Percentiles rank a stretch among this genome's conserved stretches.
Evolutionary conservation across 495 filamentous ascomycete genomes (phyloP).

Genomic region (Xylaria flabelliformis): DNA sequence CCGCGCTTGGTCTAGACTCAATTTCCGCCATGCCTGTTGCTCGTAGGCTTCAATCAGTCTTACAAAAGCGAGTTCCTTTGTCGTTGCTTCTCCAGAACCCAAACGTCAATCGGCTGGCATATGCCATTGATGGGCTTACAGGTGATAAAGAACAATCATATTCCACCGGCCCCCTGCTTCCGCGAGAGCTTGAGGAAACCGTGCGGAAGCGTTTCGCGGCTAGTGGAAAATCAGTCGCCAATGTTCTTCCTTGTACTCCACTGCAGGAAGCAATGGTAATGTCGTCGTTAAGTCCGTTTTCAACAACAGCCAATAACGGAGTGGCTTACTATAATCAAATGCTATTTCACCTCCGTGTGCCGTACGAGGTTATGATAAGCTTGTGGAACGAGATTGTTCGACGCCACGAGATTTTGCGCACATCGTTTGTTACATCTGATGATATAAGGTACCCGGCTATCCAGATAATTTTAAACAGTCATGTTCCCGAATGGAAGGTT

Average conservation of each 20-base stretch:
- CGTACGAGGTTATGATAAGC: slow-evolving; percentile 34
- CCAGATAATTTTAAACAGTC: slow-evolving; percentile 60
- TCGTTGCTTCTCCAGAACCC: slow-evolving; percentile 68
- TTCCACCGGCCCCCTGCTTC: slow-evolving; percentile 41
- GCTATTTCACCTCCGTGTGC: slow-evolving; percentile 44
- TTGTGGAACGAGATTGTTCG: slow-evolving; percentile 59
- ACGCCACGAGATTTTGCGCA: slow-evolving; percentile 69
- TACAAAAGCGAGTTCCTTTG: slow-evolving; percentile 58
- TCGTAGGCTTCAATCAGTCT: slow-evolving; percentile 51
- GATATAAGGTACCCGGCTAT: slow-evolving; percentile 57
- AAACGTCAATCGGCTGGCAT: slow-evolving; percentile 62
- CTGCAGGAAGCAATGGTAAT: slow-evolving; percentile 83
- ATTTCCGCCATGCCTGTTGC: slow-evolving; percentile 77
- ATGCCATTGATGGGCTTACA: slow-evolving; percentile 22
- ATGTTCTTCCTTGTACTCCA: slow-evolving; percentile 77
- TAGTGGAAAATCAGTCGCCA: slow-evolving; percentile 48
- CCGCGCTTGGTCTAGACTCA: slow-evolving; percentile 73
- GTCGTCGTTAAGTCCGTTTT: slow-evolving; percentile 37
- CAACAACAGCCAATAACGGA: slow-evolving; percentile 23
- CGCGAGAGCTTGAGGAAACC: slow-evolving; percentile 40
- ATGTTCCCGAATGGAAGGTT: slow-evolving; percentile 42
- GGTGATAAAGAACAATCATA: slow-evolving; percentile 15
- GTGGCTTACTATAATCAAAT: slow-evolving; percentile 53
- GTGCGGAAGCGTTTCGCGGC: slow-evolving; percentile 43
- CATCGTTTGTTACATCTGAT: slow-evolving; percentile 64